Evolutionary conservation across 2,329 filamentous ascomycete genomes (phyloP).

Genomic region (Raffaelea arxii): DNA sequence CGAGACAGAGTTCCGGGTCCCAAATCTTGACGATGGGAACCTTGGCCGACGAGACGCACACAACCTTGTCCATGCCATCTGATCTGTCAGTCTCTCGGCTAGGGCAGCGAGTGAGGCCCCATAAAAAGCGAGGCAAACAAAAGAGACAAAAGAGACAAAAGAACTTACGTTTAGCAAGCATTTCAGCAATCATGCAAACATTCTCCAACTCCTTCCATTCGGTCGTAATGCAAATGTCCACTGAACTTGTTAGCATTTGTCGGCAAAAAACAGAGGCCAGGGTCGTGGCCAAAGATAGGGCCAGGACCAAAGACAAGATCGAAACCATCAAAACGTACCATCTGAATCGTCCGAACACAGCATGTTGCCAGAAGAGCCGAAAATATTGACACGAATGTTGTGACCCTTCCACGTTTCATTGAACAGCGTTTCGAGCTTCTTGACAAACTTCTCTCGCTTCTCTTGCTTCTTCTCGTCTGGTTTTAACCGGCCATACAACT

Average conservation of each 20-base stretch:
- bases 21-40: slow-evolving; percentile 98
- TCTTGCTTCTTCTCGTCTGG: slow-evolving; percentile 72
- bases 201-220: slow-evolving; percentile 77
- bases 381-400: slow-evolving; percentile 82
- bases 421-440: slow-evolving; percentile 79
- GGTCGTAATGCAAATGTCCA: slow-evolving; percentile 96
- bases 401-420: slow-evolving; percentile 87
- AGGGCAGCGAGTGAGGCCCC: no score
- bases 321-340: slow-evolving; percentile 56
- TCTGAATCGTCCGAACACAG: slow-evolving; percentile 94
- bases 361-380: slow-evolving; percentile 95
- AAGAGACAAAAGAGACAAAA: neutral
- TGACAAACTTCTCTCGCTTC: slow-evolving; percentile 65
- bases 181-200: slow-evolving; percentile 82
- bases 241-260: slow-evolving; percentile 32
- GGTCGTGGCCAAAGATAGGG: no score
- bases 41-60: slow-evolving; percentile 89
- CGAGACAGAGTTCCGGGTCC: slow-evolving; percentile 83
- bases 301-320: no score
- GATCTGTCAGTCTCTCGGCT: slow-evolving; percentile 6
- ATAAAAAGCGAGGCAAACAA: neutral
- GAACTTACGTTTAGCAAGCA: slow-evolving; percentile 70
- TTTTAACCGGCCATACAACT: slow-evolving; percentile 75
- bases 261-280: neutral
- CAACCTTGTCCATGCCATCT: slow-evolving; percentile 93